Base-by-base conservation (phyloP, 2,329 filamentous ascomycete genomes). In the Emergomyces africanus region DNA sequence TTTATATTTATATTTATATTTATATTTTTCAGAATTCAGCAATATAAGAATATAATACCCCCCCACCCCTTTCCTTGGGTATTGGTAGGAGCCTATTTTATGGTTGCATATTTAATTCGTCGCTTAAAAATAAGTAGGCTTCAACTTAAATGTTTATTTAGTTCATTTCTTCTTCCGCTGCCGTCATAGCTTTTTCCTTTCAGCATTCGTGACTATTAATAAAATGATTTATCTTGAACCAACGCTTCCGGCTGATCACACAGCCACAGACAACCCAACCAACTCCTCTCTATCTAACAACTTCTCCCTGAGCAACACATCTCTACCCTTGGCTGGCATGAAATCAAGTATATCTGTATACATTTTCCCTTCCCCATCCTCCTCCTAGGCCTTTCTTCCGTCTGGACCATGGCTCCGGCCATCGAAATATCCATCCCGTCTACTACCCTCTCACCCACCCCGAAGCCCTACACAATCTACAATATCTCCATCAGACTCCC, bases 401-500 rank as follows among this genome's bases (percentile, higher is more conserved):
- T 18, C 53, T 12, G 42, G 30, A 9, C 20, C 50, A 74, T 74
- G 72, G 65, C 69, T 35, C 66, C 71, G 9, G 61, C 61, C 42
- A 57, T 71, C 48, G 71, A 74, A 51, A 71, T 74, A 61, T 69
- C 70, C 33, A 71, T 74, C 39, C 72, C 79, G 14, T 77, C 75
- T n/a, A 78, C 76, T 18, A 68, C 70, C 23, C 66, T 70, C n/a
- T 70, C 75, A 56, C 66, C 69, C 56, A 65, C 71, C 44, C 63
- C 72, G 60, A 81, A 82, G 66, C 72, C 78, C 28, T 79, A 79
- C 71, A 80, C 80, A 15, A 68, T 80, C 65, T 86, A 86, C 73
- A 80, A 83, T 64, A 78, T 86, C 67, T 77, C 77, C 57, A 76
- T 86, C 63, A 79, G 82, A 48, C 79, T 85, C 23, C 83, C 83